These are phyloP conservation scores for Arthrobotrys musiformis DNA, from an alignment of 2,329 filamentous ascomycete species.

Conservation along the genomic window DNA sequence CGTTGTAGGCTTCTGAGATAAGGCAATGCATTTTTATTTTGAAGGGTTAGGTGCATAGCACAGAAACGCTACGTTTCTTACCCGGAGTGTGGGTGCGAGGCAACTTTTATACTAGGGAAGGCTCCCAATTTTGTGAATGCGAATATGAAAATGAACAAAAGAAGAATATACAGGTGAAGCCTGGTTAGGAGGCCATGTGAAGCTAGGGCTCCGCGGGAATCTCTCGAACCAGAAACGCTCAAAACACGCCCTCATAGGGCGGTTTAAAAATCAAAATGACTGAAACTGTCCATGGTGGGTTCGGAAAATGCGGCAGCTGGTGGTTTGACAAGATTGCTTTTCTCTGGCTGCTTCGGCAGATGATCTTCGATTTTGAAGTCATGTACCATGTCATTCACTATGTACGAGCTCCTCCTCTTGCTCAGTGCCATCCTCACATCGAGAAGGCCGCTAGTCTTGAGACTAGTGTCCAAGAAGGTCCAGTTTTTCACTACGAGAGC, in stretches of 20 bases:
- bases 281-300: constrained; percentile 85
- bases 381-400: constrained; percentile 77
- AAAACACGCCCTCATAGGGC: neutral
- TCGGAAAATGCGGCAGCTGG: constrained; percentile 86
- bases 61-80: neutral
- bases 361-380: constrained; percentile 56
- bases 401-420: constrained; percentile 77
- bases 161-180: neutral
- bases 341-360: constrained; percentile 61
- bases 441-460: constrained; percentile 62
- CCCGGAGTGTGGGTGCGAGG: no score
- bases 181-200: no score
- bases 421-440: constrained; percentile 61
- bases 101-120: neutral
- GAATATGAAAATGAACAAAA: neutral
- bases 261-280: constrained; percentile 91
- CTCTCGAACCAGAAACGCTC: neutral
- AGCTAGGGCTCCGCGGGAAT: neutral
- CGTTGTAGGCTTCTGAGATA: no score
- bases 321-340: constrained; percentile 66
- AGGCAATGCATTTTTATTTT: no score
- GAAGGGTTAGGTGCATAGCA: no score
- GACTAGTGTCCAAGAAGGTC: constrained; percentile 73
- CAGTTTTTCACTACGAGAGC: constrained; percentile 74
- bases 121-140: neutral